These are phyloP conservation scores for Glomus cerebriforme DNA, from an alignment of 192 early-diverging fungal genomes.

Conservation along the genomic window DNA sequence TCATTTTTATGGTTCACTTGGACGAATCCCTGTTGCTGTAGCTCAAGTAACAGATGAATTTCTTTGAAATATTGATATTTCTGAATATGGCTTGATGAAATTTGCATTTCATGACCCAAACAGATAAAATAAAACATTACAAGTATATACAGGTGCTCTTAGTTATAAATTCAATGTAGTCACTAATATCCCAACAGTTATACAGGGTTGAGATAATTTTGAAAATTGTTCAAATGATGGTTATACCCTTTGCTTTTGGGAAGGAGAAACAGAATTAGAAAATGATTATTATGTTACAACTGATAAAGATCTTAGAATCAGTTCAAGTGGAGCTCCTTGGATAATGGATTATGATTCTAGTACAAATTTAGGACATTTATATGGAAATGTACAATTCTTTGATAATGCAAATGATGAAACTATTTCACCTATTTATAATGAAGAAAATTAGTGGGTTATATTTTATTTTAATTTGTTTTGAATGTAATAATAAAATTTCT, in stretches of 20 bases:
- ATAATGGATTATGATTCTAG: background rate
- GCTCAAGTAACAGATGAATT: background rate
- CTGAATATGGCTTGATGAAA: background rate
- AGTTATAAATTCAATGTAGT: background rate
- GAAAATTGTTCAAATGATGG: constrained; percentile 6
- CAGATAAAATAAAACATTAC: background rate
- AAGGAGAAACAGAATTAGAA: background rate
- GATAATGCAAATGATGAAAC: background rate
- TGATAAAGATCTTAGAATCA: background rate
- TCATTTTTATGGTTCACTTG: background rate
- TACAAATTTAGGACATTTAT: background rate
- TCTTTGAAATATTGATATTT: background rate
- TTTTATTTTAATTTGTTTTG: no score
- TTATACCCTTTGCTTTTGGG: background rate
- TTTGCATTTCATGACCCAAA: background rate
- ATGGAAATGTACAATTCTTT: background rate
- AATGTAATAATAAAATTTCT: no score
- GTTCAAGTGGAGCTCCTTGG: background rate
- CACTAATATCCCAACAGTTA: background rate
- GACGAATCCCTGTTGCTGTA: background rate
- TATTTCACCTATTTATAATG: background rate
- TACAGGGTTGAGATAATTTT: background rate
- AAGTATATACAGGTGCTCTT: background rate
- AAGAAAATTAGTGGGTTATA: no score
- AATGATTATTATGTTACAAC: background rate